These are phyloP conservation scores for Pisolithus albus DNA, from an alignment of 768 basidiomycete genomes.

Conservation along the genomic window DNA sequence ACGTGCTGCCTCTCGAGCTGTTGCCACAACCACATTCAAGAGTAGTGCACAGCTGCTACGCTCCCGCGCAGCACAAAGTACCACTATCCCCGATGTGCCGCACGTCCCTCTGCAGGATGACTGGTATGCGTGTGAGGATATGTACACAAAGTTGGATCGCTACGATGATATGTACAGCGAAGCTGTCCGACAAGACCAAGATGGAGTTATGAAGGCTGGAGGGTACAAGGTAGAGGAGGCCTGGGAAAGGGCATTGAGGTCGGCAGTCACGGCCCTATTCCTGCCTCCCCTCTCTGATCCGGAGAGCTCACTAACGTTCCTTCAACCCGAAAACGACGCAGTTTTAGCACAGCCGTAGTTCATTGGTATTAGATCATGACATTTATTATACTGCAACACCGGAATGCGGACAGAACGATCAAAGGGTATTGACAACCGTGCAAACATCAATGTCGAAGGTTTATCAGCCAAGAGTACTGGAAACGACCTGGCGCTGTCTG, in stretches of 20 bases:
- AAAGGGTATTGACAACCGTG: too few relatives aligned
- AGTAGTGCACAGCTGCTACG: constrained; percentile 47
- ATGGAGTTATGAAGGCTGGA: constrained; percentile 76
- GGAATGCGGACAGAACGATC: too few relatives aligned
- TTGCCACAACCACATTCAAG: constrained; percentile 34
- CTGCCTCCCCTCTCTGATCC: constrained; percentile 41
- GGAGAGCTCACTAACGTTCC: constrained; percentile 1
- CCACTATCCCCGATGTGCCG: constrained; percentile 68
- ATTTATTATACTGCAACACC: background rate
- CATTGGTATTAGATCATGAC: background rate
- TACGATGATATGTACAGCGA: constrained; percentile 75
- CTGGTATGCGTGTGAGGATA: constrained; percentile 69
- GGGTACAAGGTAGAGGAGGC: constrained; percentile 79
- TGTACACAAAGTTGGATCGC: constrained; percentile 45
- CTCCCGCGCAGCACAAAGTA: constrained; percentile 57
- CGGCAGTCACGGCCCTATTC: constrained; percentile 68
- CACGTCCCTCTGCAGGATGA: constrained; percentile 74
- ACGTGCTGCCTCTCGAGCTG: constrained; percentile 50
- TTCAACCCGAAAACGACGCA: constrained; percentile 39
- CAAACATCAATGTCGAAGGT: background rate
- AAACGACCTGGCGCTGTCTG: constrained; percentile 43
- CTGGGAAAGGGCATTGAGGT: constrained; percentile 76
- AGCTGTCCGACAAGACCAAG: constrained; percentile 66
- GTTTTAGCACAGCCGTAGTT: constrained; percentile 26
- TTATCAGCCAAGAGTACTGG: constrained; percentile 33